Percentiles rank a stretch among this genome's conserved stretches.
phyloP scores from a whole-genome alignment of 306 rosid species.

The Vigna unguiculata region DNA sequence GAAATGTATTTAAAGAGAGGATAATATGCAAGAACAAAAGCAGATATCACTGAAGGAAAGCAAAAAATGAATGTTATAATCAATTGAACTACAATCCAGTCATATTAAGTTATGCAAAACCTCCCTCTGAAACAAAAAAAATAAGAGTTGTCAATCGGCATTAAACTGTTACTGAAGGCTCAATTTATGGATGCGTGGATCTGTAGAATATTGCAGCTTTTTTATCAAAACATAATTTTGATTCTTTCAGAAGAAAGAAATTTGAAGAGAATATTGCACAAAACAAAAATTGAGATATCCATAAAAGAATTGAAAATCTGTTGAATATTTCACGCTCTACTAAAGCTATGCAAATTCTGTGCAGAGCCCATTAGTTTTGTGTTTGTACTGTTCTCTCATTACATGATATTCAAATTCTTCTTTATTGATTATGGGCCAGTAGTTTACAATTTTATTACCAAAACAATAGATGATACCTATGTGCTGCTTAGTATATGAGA shows the following conservation, averaged over 20 bases:
- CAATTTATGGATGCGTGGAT: conserved; percentile 7
- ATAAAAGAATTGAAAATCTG: neutral
- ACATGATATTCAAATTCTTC: neutral
- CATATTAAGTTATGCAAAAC: neutral
- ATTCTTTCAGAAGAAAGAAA: neutral
- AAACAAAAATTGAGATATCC: conserved; percentile 6
- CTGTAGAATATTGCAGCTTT: conserved; percentile 15
- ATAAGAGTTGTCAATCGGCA: neutral
- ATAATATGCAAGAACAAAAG: neutral
- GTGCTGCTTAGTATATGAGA: conserved; percentile 20
- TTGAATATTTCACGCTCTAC: neutral
- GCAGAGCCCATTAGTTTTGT: neutral
- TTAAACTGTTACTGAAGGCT: neutral
- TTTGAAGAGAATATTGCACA: conserved; percentile 2
- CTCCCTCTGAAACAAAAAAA: neutral
- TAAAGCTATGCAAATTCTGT: conserved; percentile 15
- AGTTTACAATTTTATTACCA: neutral
- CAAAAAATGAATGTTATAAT: conserved; percentile 6
- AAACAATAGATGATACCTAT: conserved; percentile 12
- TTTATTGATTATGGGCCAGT: neutral
- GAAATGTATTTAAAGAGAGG: conserved; percentile 14
- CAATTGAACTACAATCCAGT: neutral
- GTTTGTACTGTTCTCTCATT: neutral
- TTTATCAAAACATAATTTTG: neutral
- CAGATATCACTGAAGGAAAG: conserved; percentile 14